Base-by-base conservation (phyloP, 2,329 filamentous ascomycete genomes). In the Colletotrichum chrysophilum region DNA sequence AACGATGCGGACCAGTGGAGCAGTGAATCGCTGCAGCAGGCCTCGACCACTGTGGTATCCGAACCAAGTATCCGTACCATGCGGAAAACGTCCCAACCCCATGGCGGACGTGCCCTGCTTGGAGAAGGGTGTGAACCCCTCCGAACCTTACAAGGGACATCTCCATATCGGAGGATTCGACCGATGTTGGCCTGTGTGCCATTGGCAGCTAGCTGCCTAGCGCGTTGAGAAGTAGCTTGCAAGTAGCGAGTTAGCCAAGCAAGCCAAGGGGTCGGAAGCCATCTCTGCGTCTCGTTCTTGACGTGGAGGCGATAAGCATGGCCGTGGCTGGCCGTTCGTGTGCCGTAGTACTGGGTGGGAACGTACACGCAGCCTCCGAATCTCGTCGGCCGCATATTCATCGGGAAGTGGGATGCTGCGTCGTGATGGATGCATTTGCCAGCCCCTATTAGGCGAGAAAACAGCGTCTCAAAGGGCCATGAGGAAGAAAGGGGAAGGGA, bases 1-100 rank as follows among this genome's bases (percentile, higher is more conserved):
- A 48, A 30, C 58, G 55, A 61, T 36, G 64, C 55, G 13, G 58
- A 64, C 43, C 43, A 52, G 71, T 58, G 67, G 38, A 28, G 66
- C 26, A 13, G 12, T 52, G n/a, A 52, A 52, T 21, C n/a, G 43
- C 43, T 52, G 21, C 43, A 52, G n/a, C 43, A 21, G 18, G 71
- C 32, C 66, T 34, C 34, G 36, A 48, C 55, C 55, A 32, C 48
- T 52, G 28, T 58, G 48, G 48, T 60, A 71, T 56, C 34, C 34
- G 56, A 38, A 70, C 66, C 26, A 62, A 58, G 36, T 61, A 65
- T 60, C 71, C 66, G 71, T 56, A 43, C 66, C 58, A 61, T 66
- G 60, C 66, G 66, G 71, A 74, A 74, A 60, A 74, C 60, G 67
- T 66, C 60, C 60, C 71, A 74, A 71, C 66, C 60, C 60, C 66